Evolutionary conservation across 768 basidiomycete genomes (phyloP), one percentile per base, ranked within the genome.

Genomic region (Amanita thiersii): DNA sequence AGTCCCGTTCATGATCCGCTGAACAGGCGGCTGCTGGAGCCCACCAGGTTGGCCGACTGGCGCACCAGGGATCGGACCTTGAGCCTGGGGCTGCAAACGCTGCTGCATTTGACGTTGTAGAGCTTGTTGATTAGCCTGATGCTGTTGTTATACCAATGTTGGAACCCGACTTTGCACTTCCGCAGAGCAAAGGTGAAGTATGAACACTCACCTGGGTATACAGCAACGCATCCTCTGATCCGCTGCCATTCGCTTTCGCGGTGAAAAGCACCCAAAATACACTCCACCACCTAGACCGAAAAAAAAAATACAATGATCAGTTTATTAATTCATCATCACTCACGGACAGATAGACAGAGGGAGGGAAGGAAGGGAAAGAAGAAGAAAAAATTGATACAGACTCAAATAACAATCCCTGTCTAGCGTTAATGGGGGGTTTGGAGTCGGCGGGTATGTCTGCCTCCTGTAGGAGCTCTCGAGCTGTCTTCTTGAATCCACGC

Each of bases 211-310:
- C 85, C 64, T 81, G 77, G 0, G 73, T 78, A 56, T 86, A 87
- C 25, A 79, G 45, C 56, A 86, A 49, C 17, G 81, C 85, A 48
- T 87, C 84, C 1, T 86, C 83, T n/a, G 77, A 56, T 14, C 77
- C 79, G 6, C 55, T 56, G 21, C 74, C 75, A 37, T 71, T 81
- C 48, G 80, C 84, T 61, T 88, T 88, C 34, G 86, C 84, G 9
- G 79, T 78, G 56, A 88, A 89, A 11, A 88, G 64, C 0, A 86
- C 79, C 86, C 86, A 89, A 52, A 89, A 89, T 17, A 89, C 86
- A 50, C 78, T 83, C 86, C 86, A 89, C 86, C 86, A 89, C 56
- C 86, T 87, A 50, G 21, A 42, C 42, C 26, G 30, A 19, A 17
- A 40, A 19, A 31, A 24, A 52, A 37, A 30, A 46, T 23, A 29